phyloP scores from a whole-genome alignment of 2,329 filamentous ascomycete genomes.

The Escovopsis sp. region DNA sequence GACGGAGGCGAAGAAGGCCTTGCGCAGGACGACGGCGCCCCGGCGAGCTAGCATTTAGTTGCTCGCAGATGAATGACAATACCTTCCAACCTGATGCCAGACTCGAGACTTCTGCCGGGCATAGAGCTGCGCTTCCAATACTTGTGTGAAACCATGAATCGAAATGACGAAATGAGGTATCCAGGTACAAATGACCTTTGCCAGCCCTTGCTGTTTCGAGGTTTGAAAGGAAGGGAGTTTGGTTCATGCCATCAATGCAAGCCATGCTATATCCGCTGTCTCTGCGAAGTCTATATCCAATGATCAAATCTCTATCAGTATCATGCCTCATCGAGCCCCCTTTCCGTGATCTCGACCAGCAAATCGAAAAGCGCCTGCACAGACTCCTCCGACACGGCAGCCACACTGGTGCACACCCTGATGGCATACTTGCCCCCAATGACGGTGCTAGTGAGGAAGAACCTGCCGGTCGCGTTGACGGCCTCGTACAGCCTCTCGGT shows the following conservation, averaged over 20 bases:
- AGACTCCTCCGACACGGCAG: conserved; percentile 56
- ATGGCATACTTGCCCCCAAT: conserved; percentile 65
- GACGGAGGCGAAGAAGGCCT: conserved; percentile 61
- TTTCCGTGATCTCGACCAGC: conserved; percentile 49
- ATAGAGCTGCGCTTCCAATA: no score
- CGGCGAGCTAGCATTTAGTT: conserved; percentile 57
- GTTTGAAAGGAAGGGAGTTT: not conserved
- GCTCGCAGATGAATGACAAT: no score
- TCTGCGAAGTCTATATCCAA: not conserved
- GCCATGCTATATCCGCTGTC: not conserved
- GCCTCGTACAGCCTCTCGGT: conserved; percentile 64
- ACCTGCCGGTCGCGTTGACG: conserved; percentile 59
- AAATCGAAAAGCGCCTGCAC: conserved; percentile 61
- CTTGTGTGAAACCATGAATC: no score
- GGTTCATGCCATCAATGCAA: not conserved
- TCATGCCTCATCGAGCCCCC: conserved; percentile 9
- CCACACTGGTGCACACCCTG: conserved; percentile 60
- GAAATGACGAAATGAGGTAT: not conserved
- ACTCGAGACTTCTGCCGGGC: no score
- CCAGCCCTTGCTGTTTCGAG: no score
- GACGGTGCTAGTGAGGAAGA: conserved; percentile 69
- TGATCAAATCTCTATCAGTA: not conserved
- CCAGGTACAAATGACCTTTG: not conserved
- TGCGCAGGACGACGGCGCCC: conserved; percentile 67
- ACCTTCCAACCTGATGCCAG: no score